A percentile compares a stretch with the other conserved stretches of the same genome.
Conservation (phyloP, 208 protist genomes). For the Sergeia podlipaevii region DNA sequence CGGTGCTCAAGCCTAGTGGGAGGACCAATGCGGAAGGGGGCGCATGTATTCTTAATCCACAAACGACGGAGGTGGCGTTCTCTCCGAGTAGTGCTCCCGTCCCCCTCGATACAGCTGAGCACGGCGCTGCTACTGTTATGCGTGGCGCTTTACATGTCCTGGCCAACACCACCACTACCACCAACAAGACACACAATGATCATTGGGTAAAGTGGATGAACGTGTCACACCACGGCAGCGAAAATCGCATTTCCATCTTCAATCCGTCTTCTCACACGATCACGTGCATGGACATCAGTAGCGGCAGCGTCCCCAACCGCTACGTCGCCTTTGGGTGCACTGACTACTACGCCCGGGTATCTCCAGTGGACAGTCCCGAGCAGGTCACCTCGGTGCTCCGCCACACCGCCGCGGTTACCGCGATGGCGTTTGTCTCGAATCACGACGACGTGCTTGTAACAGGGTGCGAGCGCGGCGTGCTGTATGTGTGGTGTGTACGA, state of each 20-base stretch:
- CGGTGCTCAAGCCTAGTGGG: too few species aligned
- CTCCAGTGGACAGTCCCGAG: slow-evolving; percentile 18
- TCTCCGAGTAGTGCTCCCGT: not conserved
- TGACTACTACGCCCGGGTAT: slow-evolving; percentile 52
- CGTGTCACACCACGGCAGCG: slow-evolving; percentile 47
- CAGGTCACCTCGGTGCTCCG: slow-evolving; percentile 17
- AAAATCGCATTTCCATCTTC: slow-evolving; percentile 27
- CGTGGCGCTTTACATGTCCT: too few species aligned
- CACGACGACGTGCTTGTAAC: slow-evolving; percentile 67
- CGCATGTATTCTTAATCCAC: too few species aligned
- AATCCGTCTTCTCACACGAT: slow-evolving; percentile 33
- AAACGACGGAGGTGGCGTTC: too few species aligned
- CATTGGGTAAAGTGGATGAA: slow-evolving; percentile 72
- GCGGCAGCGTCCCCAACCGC: too few species aligned
- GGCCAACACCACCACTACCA: not conserved
- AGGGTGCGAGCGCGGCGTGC: slow-evolving; percentile 83
- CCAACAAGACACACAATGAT: not conserved
- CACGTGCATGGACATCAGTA: slow-evolving; percentile 44
- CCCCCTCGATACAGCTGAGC: not conserved
- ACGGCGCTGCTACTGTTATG: too few species aligned
- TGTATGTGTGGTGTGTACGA: slow-evolving; percentile 82
- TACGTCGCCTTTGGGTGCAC: slow-evolving; percentile 51
- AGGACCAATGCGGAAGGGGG: too few species aligned
- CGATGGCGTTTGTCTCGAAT: slow-evolving; percentile 66
- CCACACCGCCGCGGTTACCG: slow-evolving; percentile 34